Evolutionary conservation across 1,139 yeast species (phyloP).

Genomic region (Komagataea norvegica): DNA sequence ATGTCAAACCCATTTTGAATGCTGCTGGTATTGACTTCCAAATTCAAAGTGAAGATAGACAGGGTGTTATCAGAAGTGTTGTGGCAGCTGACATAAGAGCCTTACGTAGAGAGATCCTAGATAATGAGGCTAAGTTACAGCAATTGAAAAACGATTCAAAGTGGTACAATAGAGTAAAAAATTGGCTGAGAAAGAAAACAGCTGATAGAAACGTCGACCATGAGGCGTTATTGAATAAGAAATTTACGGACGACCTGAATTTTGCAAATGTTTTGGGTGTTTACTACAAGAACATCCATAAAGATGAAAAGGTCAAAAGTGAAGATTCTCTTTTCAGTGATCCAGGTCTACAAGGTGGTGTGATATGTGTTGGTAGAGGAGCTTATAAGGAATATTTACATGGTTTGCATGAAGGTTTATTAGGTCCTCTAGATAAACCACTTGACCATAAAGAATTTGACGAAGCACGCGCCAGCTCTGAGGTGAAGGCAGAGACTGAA

Average conservation of each 20-base stretch:
- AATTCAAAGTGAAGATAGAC: constrained; percentile 62
- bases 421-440: constrained; percentile 84
- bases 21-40: constrained; percentile 87
- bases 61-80: constrained; percentile 77
- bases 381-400: constrained; percentile 87
- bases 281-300: constrained; percentile 35
- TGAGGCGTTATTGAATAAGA: constrained; percentile 24
- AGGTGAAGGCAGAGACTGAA: constrained; percentile 2
- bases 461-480: constrained; percentile 1
- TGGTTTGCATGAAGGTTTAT: constrained; percentile 90
- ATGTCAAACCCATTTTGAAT: constrained; percentile 80
- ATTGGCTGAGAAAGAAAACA: constrained; percentile 14
- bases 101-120: constrained; percentile 44
- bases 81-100: constrained; percentile 84
- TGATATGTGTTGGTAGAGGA: constrained; percentile 90
- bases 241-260: constrained; percentile 42
- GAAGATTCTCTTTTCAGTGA: constrained; percentile 44
- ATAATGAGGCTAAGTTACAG: constrained; percentile 22
- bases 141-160: constrained; percentile 15
- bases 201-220: constrained; percentile 25
- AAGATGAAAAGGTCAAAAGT: constrained; percentile 34
- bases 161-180: constrained; percentile 21
- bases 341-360: constrained; percentile 66
- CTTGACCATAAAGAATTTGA: constrained; percentile 20
- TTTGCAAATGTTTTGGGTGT: constrained; percentile 58